Conservation (phyloP, 805 yeast genomes). For the Wickerhamiella hasegawae region DNA sequence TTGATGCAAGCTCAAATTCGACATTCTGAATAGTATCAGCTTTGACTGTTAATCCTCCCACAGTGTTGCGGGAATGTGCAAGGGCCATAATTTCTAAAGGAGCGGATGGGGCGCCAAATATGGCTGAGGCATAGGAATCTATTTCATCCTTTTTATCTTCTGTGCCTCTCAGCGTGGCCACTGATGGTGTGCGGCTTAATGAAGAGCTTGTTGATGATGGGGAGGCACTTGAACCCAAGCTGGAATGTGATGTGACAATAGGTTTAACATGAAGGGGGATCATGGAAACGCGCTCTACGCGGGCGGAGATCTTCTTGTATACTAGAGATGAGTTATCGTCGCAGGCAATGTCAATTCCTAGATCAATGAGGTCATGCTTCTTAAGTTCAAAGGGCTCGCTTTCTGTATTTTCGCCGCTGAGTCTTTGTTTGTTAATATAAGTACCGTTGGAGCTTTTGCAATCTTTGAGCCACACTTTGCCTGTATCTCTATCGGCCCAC, state of each 20-base stretch:
- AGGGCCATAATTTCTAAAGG: slow-evolving; percentile 22
- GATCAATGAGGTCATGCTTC: slow-evolving; percentile 74
- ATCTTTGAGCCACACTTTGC: slow-evolving; percentile 64
- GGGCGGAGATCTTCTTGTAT: slow-evolving; percentile 77
- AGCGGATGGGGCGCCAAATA: slow-evolving; percentile 22
- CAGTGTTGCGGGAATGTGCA: slow-evolving; percentile 20
- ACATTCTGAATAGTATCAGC: slow-evolving; percentile 18
- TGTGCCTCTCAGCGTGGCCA: slow-evolving; percentile 1
- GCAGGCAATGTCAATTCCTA: slow-evolving; percentile 68
- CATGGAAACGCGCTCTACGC: slow-evolving; percentile 56
- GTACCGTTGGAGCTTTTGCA: slow-evolving; percentile 91
- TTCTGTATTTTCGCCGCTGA: slow-evolving; percentile 42
- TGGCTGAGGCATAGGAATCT: slow-evolving; percentile 9
- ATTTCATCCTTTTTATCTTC: background rate
- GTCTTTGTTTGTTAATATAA: slow-evolving; percentile 61
- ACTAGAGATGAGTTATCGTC: slow-evolving; percentile 35
- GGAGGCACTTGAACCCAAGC: background rate
- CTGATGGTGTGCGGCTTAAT: slow-evolving; percentile 2
- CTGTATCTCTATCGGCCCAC: slow-evolving; percentile 48
- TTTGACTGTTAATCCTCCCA: slow-evolving; percentile 22
- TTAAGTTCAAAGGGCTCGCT: slow-evolving; percentile 40
- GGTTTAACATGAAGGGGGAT: slow-evolving; percentile 26
- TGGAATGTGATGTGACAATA: background rate
- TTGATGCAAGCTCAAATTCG: slow-evolving; percentile 22
- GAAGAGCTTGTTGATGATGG: background rate